phyloP scores from a whole-genome alignment of 306 rosid species.

The Aeschynomene evenia region DNA sequence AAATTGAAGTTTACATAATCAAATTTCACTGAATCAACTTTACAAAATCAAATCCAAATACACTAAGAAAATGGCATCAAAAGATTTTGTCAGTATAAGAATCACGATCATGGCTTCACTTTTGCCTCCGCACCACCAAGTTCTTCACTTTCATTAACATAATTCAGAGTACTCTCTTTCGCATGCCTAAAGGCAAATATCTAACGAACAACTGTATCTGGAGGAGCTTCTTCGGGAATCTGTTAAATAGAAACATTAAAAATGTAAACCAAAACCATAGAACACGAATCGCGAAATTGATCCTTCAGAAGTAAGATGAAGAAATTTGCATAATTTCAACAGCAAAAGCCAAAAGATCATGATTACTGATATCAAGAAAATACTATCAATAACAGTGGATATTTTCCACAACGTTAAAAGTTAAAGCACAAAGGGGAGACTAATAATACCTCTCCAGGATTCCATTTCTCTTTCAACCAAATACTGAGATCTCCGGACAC shows the following conservation, averaged over 20 bases:
- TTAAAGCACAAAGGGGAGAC: conserved; percentile 1
- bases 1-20: no score
- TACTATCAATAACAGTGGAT: background rate
- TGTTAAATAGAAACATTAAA: conserved; percentile 25
- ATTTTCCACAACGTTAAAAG: background rate
- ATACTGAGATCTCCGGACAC: conserved; percentile 46
- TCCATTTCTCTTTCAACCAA: conserved; percentile 84
- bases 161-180: background rate
- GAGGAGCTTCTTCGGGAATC: conserved; percentile 78
- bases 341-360: background rate
- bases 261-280: background rate
- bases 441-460: conserved; percentile 79
- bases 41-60: no score
- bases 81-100: background rate
- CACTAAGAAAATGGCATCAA: background rate
- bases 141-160: background rate
- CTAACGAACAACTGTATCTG: conserved; percentile 43
- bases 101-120: background rate
- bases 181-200: background rate
- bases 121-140: background rate
- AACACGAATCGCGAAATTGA: background rate
- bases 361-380: background rate
- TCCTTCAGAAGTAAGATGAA: background rate
- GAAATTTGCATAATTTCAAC: background rate
- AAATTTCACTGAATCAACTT: no score